A percentile compares a stretch with the other conserved stretches of the same genome.
Conservation (phyloP, 495 filamentous ascomycete genomes). For the Collariella sp. region DNA sequence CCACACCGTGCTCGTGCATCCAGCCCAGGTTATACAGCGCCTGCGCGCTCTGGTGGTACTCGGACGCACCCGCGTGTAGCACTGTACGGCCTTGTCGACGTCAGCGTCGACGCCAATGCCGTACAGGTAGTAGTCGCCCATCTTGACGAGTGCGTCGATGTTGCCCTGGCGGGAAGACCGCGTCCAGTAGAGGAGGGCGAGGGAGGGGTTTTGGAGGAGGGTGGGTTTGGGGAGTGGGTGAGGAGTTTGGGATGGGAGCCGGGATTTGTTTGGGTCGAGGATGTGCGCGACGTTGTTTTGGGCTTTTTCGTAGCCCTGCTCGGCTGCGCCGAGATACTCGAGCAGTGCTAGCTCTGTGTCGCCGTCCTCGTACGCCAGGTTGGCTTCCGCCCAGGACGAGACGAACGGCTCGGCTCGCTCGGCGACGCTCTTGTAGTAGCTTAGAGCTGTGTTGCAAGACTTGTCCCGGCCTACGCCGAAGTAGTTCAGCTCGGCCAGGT, state of each 20-base stretch:
- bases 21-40: conserved; percentile 96
- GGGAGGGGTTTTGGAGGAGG: conserved; percentile 59
- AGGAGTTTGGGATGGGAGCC: conserved; percentile 36
- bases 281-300: conserved; percentile 94
- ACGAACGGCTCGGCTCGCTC: conserved; percentile 82
- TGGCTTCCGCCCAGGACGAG: conserved; percentile 79
- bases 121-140: conserved; percentile 91
- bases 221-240: conserved; percentile 28
- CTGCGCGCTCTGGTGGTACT: conserved; percentile 84
- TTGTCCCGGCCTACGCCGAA: conserved; percentile 72
- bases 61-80: conserved; percentile 87
- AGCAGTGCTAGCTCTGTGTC: conserved; percentile 79
- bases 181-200: conserved; percentile 94
- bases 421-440: conserved; percentile 90
- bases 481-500: conserved; percentile 82
- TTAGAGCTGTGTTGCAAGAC: conserved; percentile 70
- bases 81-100: conserved; percentile 80
- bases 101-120: conserved; percentile 69
- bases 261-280: conserved; percentile 66
- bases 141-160: conserved; percentile 90
- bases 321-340: conserved; percentile 82
- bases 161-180: conserved; percentile 89
- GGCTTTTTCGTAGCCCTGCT: conserved; percentile 88
- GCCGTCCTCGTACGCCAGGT: conserved; percentile 73
- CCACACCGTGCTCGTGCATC: conserved; percentile 98